Base-by-base conservation (phyloP, 2,329 filamentous ascomycete genomes). In the Chalara sp. region DNA sequence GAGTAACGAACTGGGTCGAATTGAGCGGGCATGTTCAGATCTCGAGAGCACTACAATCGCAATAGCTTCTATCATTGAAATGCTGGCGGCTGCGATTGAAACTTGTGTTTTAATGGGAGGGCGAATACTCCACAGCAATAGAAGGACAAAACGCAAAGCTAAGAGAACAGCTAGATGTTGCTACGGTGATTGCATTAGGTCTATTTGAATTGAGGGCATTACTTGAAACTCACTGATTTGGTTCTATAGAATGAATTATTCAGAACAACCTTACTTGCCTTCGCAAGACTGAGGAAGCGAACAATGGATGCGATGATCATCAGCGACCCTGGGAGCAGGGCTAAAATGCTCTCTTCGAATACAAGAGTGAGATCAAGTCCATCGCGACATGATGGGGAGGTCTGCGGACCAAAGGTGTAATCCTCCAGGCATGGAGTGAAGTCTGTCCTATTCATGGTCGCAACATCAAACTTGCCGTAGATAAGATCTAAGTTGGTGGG, bases 1-100 rank as follows among this genome's bases (percentile, higher is more conserved):
- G 32, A 63, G 53, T 1, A 60, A 53, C 6, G 54, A 56, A 31
- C 56, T 58, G 40, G 61, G 59, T 37, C 57, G 46, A 13, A 61
- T 49, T 29, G 53, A 55, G 30, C 50, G 54, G 5, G 33, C 46
- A 43, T 62, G 60, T 39, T 62, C 60, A 12, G 50, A n/a, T 31
- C 56, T 53, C 5, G 60, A 61, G 7, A 62, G 40, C 11, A 59
- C 12, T 33, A 35, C 53, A 2, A 60, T 33, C 5, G 51, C 47
- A 4, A 61, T 3, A 10, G 57, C 50, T 10, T 52, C 56, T 3
- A 43, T 35, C 28, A 63, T 35, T 32, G 51, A 43, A 44, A 62
- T 53, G 2, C 56, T 11, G 40, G 57, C 55, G 8, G 60, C 54
- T n/a, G 55, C 48, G n/a, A 61, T 44, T 30, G 60, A 58, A 37